Evolutionary conservation across 2,329 filamentous ascomycete genomes (phyloP).

Genomic region (Trichophyton schoenleinii): DNA sequence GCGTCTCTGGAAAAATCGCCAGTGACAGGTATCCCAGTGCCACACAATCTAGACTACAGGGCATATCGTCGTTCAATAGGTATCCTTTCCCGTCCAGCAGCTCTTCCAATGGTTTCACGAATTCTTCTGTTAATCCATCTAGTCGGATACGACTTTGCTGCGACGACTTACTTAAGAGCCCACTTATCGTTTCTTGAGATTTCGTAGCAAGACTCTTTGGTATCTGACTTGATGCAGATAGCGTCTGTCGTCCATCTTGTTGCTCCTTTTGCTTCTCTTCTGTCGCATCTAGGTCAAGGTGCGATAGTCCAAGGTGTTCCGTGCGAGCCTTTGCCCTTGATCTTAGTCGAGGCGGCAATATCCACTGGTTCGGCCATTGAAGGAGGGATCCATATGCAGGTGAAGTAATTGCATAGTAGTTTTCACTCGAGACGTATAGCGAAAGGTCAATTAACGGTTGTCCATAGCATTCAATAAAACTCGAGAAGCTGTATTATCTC

Average conservation of each 20-base stretch:
- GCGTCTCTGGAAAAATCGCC: conserved; percentile 51
- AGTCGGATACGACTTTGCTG: conserved; percentile 64
- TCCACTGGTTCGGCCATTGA: conserved; percentile 79
- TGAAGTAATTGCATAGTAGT: conserved; percentile 66
- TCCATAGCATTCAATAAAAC: conserved; percentile 64
- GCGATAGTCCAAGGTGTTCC: conserved; percentile 55
- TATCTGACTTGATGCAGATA: conserved; percentile 29
- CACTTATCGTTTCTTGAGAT: conserved; percentile 47
- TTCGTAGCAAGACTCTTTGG: conserved; percentile 42
- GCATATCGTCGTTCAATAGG: conserved; percentile 41
- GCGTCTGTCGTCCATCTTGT: conserved; percentile 26
- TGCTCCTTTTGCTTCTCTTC: conserved; percentile 19
- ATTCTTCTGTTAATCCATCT: conserved; percentile 56
- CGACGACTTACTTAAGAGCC: conserved; percentile 53
- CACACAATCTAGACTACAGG: conserved; percentile 63
- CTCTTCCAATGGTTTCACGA: conserved; percentile 58
- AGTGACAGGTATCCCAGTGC: conserved; percentile 67
- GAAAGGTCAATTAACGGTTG: conserved; percentile 70
- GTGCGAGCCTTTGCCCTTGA: conserved; percentile 58
- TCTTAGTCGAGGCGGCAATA: conserved; percentile 61
- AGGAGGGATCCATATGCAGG: conserved; percentile 70
- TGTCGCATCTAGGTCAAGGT: conserved; percentile 49
- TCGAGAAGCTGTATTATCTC: conserved; percentile 32
- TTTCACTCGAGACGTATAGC: conserved; percentile 79
- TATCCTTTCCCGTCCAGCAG: conserved; percentile 39